A percentile compares a stretch with the other conserved stretches of the same genome.
These are phyloP conservation scores for Podospora conica DNA, from an alignment of 495 filamentous ascomycete genomes.

Conservation along the genomic window DNA sequence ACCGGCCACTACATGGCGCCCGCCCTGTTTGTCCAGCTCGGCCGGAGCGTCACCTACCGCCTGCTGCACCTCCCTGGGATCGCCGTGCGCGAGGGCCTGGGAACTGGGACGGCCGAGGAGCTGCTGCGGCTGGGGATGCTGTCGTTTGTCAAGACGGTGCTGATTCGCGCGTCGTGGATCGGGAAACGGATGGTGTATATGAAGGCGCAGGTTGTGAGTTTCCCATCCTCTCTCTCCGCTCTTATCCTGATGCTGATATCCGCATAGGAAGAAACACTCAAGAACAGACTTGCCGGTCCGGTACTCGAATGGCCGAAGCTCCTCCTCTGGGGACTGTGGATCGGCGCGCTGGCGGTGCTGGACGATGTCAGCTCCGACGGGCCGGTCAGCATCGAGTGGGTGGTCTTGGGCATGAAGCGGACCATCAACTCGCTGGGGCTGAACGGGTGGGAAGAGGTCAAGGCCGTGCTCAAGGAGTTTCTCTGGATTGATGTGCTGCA, in stretches of 20 bases:
- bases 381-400: background rate
- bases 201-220: background rate
- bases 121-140: background rate
- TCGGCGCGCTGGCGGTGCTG: constrained; percentile 8
- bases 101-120: background rate
- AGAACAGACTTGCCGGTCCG: background rate
- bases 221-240: too few relatives aligned
- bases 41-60: background rate
- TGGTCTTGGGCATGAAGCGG: background rate
- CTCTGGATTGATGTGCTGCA: constrained; percentile 12
- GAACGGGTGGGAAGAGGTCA: constrained; percentile 6
- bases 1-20: background rate
- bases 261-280: background rate
- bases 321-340: constrained; percentile 8
- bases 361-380: constrained; percentile 4
- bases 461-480: constrained; percentile 8
- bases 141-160: background rate
- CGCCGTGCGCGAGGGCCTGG: background rate
- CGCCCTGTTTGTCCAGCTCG: background rate
- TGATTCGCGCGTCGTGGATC: background rate
- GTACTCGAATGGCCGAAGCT: background rate
- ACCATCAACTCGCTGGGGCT: background rate
- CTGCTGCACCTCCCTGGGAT: background rate
- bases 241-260: background rate
- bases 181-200: background rate